Base-by-base conservation (phyloP, 768 basidiomycete species). In the Nevesoporus exiguus region DNA sequence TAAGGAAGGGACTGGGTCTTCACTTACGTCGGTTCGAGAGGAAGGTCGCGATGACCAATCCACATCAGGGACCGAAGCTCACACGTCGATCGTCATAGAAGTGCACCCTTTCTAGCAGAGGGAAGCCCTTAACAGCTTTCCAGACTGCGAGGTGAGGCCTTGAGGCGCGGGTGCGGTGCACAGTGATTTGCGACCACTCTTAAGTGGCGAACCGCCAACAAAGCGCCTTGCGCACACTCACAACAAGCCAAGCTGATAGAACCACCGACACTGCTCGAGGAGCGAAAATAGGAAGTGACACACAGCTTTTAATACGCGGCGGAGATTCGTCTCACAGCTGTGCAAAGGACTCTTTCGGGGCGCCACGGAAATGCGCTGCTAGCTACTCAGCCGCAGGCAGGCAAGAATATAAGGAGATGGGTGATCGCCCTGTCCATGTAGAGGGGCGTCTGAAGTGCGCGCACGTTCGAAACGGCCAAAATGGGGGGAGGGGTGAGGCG, bases 41-140 rank as follows among this genome's bases (percentile, higher is more conserved):
- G 39, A 52, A 58, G 36, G 50, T n/a, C n/a, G n/a, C n/a, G n/a
- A n/a, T 41, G 43, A 34, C 48, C 41, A 49, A 56, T 39, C 49
- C 21, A 51, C 43, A 59, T 64, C 58, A 60, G 59, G 67, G 59
- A 67, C 61, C 56, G 59, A 61, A 66, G 58, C 57, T 66, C 61
- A 42, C 43, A 44, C 49, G 62, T 62, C 58, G 66, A 67, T 67
- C 66, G 53, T 48, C 48, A 49, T 54, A 66, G 62, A 63, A 68
- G 59, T 39, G 11, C 30, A 30, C 57, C 51, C 13, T 34, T 60
- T 65, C 52, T 29, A 61, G 65, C 22, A 58, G 48, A n/a, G 41
- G 22, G 5, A 25, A 67, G 56, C 66, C 66, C 59, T 64, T 60
- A 51, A 54, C 60, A 52, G 36, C 46, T 54, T 57, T 61, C 41